Evolutionary conservation across 1,139 yeast species (phyloP).

Genomic region (Taphrina betulina): DNA sequence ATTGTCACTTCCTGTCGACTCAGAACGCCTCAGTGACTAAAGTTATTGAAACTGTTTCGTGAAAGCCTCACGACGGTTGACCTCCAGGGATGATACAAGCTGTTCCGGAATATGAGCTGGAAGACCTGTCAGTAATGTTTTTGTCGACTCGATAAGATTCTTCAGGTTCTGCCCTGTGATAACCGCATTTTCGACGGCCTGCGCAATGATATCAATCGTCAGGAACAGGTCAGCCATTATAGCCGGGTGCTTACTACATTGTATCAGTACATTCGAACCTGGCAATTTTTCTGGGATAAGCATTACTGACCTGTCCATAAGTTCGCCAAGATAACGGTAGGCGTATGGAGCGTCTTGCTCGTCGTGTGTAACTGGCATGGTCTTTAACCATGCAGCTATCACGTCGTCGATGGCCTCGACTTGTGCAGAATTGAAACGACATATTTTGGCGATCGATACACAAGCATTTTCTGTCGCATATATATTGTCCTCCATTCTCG

Average conservation of each 20-base stretch:
- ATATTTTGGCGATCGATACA: constrained; percentile 77
- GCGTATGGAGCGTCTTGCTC: constrained; percentile 89
- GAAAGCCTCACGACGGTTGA: constrained; percentile 4
- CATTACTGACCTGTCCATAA: constrained; percentile 54
- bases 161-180: constrained; percentile 45
- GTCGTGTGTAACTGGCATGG: constrained; percentile 80
- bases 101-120: constrained; percentile 8
- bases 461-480: constrained; percentile 85
- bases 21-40: no score
- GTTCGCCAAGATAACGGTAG: constrained; percentile 70
- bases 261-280: constrained; percentile 40
- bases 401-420: constrained; percentile 59
- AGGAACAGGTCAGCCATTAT: constrained; percentile 60
- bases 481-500: constrained; percentile 78
- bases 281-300: not conserved
- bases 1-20: no score
- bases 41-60: constrained; percentile 2
- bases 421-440: constrained; percentile 45
- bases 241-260: constrained; percentile 52
- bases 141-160: constrained; percentile 5
- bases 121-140: constrained; percentile 12
- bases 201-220: constrained; percentile 70
- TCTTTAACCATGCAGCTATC: constrained; percentile 71
- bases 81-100: constrained; percentile 2
- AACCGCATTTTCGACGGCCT: constrained; percentile 69